phyloP scores from a whole-genome alignment of 805 yeast genomes.

The Starmerella potacharoeniae region DNA sequence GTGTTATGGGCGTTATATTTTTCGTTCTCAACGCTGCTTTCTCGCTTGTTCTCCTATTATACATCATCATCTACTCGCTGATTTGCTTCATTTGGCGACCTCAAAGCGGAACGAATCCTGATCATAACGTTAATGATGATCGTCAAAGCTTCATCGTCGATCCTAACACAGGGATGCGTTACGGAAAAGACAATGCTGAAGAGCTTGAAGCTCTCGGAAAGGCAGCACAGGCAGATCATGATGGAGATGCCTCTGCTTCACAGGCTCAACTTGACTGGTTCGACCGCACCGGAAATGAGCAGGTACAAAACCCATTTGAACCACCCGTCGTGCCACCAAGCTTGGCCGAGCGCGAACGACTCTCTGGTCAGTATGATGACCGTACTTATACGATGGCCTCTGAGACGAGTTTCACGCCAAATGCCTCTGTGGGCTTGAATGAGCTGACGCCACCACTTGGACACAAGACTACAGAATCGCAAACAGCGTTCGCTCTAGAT shows the following conservation, averaged over 20 bases:
- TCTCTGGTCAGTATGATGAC: constrained; percentile 8
- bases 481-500: constrained; percentile 12
- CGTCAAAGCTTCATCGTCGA: constrained; percentile 62
- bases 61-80: constrained; percentile 56
- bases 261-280: constrained; percentile 29
- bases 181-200: constrained; percentile 23
- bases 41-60: constrained; percentile 57
- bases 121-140: constrained; percentile 74
- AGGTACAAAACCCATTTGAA: constrained; percentile 18
- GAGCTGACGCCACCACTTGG: not conserved
- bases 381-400: constrained; percentile 12
- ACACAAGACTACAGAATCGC: constrained; percentile 8
- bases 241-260: constrained; percentile 17
- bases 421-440: not conserved
- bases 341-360: constrained; percentile 1
- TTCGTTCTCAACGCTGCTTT: constrained; percentile 84
- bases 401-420: constrained; percentile 2
- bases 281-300: constrained; percentile 9
- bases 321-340: constrained; percentile 10
- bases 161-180: constrained; percentile 8
- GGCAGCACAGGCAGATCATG: constrained; percentile 73
- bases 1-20: constrained; percentile 87
- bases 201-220: constrained; percentile 58
- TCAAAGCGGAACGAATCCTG: constrained; percentile 81
- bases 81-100: constrained; percentile 45